Conservation (phyloP, 192 early-diverging fungal genomes). For the Gorgonomyces haynaldii region DNA sequence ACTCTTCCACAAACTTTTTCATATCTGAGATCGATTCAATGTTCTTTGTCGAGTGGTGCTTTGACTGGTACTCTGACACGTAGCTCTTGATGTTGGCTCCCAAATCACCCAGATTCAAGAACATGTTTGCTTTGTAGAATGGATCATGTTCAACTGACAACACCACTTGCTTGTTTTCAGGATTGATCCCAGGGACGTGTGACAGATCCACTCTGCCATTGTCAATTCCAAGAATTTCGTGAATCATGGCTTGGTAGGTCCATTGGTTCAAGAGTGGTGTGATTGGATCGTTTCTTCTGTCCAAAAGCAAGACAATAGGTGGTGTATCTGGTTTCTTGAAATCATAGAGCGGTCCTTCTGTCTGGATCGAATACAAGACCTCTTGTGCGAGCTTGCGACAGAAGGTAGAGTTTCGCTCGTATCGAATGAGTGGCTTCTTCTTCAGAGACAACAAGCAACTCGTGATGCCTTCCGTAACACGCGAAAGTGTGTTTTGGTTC, state of each 20-base stretch:
- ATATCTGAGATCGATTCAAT: constrained; percentile 95
- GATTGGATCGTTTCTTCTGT: constrained; percentile 90
- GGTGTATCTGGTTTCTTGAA: constrained; percentile 68
- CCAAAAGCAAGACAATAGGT: constrained; percentile 79
- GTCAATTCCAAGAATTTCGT: constrained; percentile 85
- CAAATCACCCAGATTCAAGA: constrained; percentile 87
- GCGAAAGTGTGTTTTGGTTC: constrained; percentile 64
- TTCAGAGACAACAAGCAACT: constrained; percentile 73
- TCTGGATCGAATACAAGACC: constrained; percentile 68
- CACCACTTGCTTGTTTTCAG: constrained; percentile 88
- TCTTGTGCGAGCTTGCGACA: constrained; percentile 73
- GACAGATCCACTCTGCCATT: constrained; percentile 91
- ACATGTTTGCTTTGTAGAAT: constrained; percentile 86
- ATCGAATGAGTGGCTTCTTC: constrained; percentile 85
- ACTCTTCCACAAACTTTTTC: constrained; percentile 98
- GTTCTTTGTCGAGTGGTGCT: constrained; percentile 78
- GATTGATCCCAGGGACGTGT: constrained; percentile 57
- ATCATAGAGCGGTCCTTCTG: constrained; percentile 62
- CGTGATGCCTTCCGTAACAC: constrained; percentile 67
- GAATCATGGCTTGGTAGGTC: constrained; percentile 99
- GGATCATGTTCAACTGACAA: constrained; percentile 80
- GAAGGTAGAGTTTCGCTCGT: constrained; percentile 71
- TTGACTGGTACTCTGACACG: constrained; percentile 87
- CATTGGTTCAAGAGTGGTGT: constrained; percentile 90
- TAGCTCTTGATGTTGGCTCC: constrained; percentile 87